Percentiles rank a stretch among this genome's conserved stretches.
These are phyloP conservation scores for Platismatia glauca DNA, from an alignment of 495 filamentous ascomycete species.

Conservation along the genomic window DNA sequence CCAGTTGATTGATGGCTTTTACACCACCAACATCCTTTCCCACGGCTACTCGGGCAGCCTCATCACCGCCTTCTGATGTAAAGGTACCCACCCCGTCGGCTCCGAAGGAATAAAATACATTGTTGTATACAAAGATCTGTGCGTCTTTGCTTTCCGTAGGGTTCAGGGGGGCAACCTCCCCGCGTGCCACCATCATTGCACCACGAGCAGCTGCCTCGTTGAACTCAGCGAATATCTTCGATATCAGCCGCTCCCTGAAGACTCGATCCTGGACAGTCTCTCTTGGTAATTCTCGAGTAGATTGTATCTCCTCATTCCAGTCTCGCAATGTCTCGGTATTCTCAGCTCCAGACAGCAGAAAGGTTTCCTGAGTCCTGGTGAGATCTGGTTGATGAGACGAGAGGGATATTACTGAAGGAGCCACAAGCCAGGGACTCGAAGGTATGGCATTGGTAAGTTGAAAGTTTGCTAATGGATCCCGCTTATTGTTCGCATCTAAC, in stretches of 20 bases:
- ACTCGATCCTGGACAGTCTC: conserved; percentile 92
- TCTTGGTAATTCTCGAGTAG: conserved; percentile 83
- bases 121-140: conserved; percentile 99
- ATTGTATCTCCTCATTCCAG: conserved; percentile 99
- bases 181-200: conserved; percentile 85
- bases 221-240: conserved; percentile 95
- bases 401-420: conserved; percentile 50
- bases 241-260: conserved; percentile 86
- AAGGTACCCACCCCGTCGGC: conserved; percentile 98
- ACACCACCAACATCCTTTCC: conserved; percentile 95
- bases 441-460: conserved; percentile 90
- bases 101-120: conserved; percentile 98
- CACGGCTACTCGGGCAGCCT: conserved; percentile 90
- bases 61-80: conserved; percentile 89
- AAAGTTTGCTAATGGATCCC: conserved; percentile 85
- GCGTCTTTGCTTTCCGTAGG: conserved; percentile 87
- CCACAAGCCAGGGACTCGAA: conserved; percentile 85
- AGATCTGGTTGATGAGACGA: conserved; percentile 71
- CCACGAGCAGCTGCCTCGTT: conserved; percentile 89
- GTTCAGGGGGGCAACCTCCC: conserved; percentile 93
- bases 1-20: conserved; percentile 89
- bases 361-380: conserved; percentile 86
- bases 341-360: conserved; percentile 79
- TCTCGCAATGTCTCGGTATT: conserved; percentile 89
- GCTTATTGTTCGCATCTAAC: conserved; percentile 70